phyloP scores from a whole-genome alignment of 345 rosid genomes.

The Linum trigynum region DNA sequence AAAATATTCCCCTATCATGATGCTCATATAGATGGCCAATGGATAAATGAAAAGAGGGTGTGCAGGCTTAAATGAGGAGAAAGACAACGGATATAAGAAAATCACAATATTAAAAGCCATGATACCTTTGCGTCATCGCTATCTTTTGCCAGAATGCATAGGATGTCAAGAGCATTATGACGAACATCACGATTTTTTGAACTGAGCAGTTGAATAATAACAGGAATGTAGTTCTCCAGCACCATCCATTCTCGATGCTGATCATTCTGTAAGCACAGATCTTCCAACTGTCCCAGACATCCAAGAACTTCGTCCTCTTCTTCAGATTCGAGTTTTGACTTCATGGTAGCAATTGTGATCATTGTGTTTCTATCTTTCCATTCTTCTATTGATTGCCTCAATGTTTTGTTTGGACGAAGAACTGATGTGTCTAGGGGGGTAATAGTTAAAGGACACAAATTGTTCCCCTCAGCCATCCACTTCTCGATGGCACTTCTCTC shows the following conservation, averaged over 20 bases:
- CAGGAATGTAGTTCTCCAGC: slow-evolving; percentile 48
- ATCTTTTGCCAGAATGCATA: slow-evolving; percentile 37
- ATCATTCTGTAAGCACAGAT: slow-evolving; percentile 48
- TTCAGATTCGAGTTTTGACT: slow-evolving; percentile 34
- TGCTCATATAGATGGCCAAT: too few species aligned
- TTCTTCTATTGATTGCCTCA: slow-evolving; percentile 64
- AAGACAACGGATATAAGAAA: background rate
- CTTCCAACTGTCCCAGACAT: slow-evolving; percentile 41
- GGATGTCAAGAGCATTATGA: slow-evolving; percentile 34
- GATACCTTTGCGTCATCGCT: slow-evolving; percentile 60
- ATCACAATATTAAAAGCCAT: background rate
- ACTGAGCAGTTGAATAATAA: slow-evolving; percentile 39
- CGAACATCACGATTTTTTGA: slow-evolving; percentile 34
- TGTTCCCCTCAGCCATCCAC: slow-evolving; percentile 58
- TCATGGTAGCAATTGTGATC: slow-evolving; percentile 51
- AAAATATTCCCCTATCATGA: background rate
- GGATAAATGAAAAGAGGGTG: background rate
- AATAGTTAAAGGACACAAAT: slow-evolving; percentile 52
- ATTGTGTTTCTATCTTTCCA: slow-evolving; percentile 70
- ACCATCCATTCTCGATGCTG: slow-evolving; percentile 57
- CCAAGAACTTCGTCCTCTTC: slow-evolving; percentile 41
- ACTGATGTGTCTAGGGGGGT: slow-evolving; percentile 35
- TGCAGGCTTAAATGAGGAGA: background rate
- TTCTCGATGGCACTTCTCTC: slow-evolving; percentile 57
- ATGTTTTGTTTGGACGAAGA: slow-evolving; percentile 60